Conservation (phyloP, 805 yeast species). For the Suhomyces sp. region DNA sequence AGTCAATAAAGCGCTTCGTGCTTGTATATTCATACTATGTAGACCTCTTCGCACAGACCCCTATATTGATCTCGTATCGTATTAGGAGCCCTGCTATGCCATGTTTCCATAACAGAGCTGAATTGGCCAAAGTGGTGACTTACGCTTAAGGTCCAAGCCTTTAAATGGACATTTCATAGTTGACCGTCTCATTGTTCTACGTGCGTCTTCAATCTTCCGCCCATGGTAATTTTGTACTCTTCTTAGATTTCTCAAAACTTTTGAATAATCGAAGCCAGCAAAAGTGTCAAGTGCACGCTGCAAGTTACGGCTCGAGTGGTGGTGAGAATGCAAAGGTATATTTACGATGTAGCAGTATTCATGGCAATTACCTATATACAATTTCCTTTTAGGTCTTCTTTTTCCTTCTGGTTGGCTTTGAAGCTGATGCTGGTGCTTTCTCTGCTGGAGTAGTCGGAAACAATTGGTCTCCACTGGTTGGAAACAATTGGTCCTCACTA, state of each 20-base stretch:
- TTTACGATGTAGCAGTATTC: too few species aligned
- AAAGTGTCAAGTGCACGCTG: background rate
- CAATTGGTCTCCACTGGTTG: constrained; percentile 11
- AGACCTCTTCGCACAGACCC: background rate
- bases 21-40: background rate
- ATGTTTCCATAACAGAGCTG: background rate
- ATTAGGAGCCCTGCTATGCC: background rate
- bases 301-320: background rate
- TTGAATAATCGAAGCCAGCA: too few species aligned
- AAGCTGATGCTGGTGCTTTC: background rate
- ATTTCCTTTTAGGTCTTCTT: background rate
- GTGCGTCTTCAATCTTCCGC: too few species aligned
- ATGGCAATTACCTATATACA: background rate
- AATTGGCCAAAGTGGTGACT: background rate
- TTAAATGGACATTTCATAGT: too few species aligned
- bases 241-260: too few species aligned
- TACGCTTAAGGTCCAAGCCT: too few species aligned
- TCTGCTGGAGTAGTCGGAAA: background rate
- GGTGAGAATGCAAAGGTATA: background rate
- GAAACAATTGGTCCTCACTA: constrained; percentile 26
- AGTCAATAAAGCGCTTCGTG: background rate
- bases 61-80: background rate
- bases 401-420: background rate
- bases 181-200: too few species aligned
- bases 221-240: too few species aligned